A percentile compares a stretch with the other conserved stretches of the same genome.
Evolutionary conservation across 805 yeast species (phyloP).

Genomic region (Pichia thaimueangensis): DNA sequence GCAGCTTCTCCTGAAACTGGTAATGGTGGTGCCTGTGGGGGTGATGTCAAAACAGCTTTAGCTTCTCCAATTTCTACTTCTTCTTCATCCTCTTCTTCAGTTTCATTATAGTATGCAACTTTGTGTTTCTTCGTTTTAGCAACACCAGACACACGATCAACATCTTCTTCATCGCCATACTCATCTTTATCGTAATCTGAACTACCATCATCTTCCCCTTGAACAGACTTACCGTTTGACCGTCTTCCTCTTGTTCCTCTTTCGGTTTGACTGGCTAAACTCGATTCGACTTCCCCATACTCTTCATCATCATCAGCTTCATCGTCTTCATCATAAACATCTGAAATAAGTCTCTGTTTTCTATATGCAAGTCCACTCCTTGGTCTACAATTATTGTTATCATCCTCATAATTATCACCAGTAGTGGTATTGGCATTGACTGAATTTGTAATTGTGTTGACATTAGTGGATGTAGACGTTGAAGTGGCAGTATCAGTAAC

Average conservation of each 20-base stretch:
- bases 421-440: too few relatives aligned
- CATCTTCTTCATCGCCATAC: too few relatives aligned
- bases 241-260: too few relatives aligned
- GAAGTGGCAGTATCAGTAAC: neutral
- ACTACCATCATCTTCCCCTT: too few relatives aligned
- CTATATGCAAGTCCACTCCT: neutral
- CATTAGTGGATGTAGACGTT: neutral
- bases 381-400: neutral
- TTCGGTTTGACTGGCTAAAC: too few relatives aligned
- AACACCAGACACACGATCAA: too few relatives aligned
- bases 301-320: neutral
- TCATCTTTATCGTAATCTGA: too few relatives aligned
- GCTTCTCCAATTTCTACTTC: neutral
- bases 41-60: too few relatives aligned
- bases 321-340: neutral
- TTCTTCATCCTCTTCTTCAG: neutral
- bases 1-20: slow-evolving; percentile 14
- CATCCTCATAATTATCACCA: neutral
- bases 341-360: neutral
- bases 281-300: neutral
- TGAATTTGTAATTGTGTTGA: neutral
- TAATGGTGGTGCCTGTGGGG: slow-evolving; percentile 16
- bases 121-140: too few relatives aligned
- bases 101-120: too few relatives aligned
- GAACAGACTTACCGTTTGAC: too few relatives aligned